These are phyloP conservation scores for Thermomucor indicae-seudaticae DNA, from an alignment of 371 early-diverging fungal genomes.

Conservation along the genomic window DNA sequence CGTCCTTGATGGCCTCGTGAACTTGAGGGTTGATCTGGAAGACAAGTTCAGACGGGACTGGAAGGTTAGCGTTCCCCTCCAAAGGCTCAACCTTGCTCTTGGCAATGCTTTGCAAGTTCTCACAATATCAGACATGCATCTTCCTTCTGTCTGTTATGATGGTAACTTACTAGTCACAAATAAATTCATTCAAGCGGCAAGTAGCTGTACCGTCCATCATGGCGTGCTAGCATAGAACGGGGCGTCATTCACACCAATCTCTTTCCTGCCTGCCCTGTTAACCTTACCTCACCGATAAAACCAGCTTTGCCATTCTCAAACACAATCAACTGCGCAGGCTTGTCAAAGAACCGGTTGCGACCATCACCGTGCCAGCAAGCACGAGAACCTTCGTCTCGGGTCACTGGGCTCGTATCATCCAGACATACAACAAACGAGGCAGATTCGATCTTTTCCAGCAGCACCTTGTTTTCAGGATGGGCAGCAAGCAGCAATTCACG, in stretches of 20 bases:
- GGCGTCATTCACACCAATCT: background rate
- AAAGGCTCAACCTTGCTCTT: conserved; percentile 66
- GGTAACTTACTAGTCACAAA: conserved; percentile 34
- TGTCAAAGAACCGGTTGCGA: conserved; percentile 93
- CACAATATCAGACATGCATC: background rate
- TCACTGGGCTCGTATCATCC: conserved; percentile 80
- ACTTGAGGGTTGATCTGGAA: conserved; percentile 63
- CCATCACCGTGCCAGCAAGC: conserved; percentile 95
- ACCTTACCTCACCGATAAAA: conserved; percentile 78
- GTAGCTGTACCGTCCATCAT: conserved; percentile 97
- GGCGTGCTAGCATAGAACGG: conserved; percentile 59
- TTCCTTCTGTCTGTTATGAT: background rate
- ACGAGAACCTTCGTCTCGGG: conserved; percentile 76
- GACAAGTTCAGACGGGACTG: conserved; percentile 61
- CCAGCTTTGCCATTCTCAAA: conserved; percentile 96
- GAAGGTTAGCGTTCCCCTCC: conserved; percentile 47
- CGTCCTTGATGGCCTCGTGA: conserved; percentile 50
- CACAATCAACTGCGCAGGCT: conserved; percentile 88
- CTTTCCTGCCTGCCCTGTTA: background rate
- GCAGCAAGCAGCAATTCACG: conserved; percentile 64
- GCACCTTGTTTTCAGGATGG: conserved; percentile 63
- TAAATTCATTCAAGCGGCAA: conserved; percentile 69
- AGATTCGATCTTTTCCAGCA: conserved; percentile 78
- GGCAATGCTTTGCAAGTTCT: conserved; percentile 15
- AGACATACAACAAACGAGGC: conserved; percentile 85